Evolutionary conservation across 441 rosid species (phyloP), one percentile per base, ranked within the genome.

Genomic region (Croton setiger): DNA sequence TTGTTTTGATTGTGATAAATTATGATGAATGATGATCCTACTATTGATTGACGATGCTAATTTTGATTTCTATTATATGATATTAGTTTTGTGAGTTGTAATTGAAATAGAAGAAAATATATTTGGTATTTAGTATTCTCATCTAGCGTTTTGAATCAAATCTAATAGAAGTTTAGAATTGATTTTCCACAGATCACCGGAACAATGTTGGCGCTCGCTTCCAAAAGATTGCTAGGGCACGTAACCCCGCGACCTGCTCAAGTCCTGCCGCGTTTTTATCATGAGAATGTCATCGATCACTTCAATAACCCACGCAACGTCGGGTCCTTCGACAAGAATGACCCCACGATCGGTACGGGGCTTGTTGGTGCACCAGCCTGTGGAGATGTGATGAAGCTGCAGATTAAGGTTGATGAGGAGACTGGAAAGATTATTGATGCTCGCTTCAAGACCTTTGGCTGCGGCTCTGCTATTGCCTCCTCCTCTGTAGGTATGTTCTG

Each of bases 381-480:
- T 48, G 98, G 97, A 12, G 98, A 94, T 75, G 97, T 94, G 4
- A 94, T 91, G 98, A 94, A 94, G 89, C 90, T 94, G 31, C 98
- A 91, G 61, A 91, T 94, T 54, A 94, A 78, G 86, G 92, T 91
- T 47, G 96, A 94, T 69, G 97, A 93, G 47, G 72, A 82, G 75
- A 87, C 91, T 20, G 97, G 96, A 9, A 78, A 89, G 77, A 93
- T 93, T 68, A 76, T 82, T 7, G 97, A 93, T 72, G 98, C 98
- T 64, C 79, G 98, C 37, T 93, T 93, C 72, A 93, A 93, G 87
- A 91, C 97, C 60, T 94, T 94, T 63, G 98, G 98, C 8, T 94
- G 97, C 68, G 98, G 97, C 0, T 94, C 98, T 0, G 97, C 97
- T n/a, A 91, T 94, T 66, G 97, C 97, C 0, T 94, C 98, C 1